These are phyloP conservation scores for Entomortierella lignicola DNA, from an alignment of 192 early-diverging fungal species.

Conservation along the genomic window DNA sequence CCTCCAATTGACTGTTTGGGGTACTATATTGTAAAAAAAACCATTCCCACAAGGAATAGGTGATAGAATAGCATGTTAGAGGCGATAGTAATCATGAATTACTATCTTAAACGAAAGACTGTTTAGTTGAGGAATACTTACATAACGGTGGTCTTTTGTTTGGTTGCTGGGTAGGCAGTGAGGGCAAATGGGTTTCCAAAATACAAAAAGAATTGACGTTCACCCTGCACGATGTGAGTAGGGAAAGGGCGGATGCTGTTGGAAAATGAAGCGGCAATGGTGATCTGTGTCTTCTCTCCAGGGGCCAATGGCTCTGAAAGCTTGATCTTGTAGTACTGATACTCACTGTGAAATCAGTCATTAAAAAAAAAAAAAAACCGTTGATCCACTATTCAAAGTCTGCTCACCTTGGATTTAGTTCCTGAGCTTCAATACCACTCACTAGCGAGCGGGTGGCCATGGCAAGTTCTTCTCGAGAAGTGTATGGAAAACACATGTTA, in stretches of 20 bases:
- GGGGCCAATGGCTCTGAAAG: conserved; percentile 60
- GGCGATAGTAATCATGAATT: background rate
- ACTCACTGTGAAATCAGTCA: conserved; percentile 22
- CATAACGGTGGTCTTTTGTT: conserved; percentile 85
- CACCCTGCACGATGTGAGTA: conserved; percentile 66
- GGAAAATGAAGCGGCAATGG: conserved; percentile 62
- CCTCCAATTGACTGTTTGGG: conserved; percentile 41
- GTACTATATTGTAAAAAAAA: conserved; percentile 17
- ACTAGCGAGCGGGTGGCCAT: conserved; percentile 69
- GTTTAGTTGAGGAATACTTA: conserved; percentile 53
- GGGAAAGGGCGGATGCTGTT: conserved; percentile 65
- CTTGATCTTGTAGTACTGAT: conserved; percentile 62
- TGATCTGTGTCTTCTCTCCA: conserved; percentile 70
- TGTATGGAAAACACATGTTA: conserved; percentile 95
- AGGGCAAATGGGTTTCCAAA: conserved; percentile 68
- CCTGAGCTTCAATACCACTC: conserved; percentile 68
- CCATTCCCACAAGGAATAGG: background rate
- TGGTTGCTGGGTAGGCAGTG: conserved; percentile 74
- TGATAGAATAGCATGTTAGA: background rate
- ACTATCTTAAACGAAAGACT: background rate
- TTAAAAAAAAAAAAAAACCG: conserved; percentile 6
- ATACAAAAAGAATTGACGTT: conserved; percentile 75
- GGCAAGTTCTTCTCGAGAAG: conserved; percentile 91
- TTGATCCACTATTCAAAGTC: too few species aligned
- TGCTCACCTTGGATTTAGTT: conserved; percentile 41